These are phyloP conservation scores for Nicotiana tomentosiformis DNA, from an alignment of 257 asterid species.

Conservation along the genomic window DNA sequence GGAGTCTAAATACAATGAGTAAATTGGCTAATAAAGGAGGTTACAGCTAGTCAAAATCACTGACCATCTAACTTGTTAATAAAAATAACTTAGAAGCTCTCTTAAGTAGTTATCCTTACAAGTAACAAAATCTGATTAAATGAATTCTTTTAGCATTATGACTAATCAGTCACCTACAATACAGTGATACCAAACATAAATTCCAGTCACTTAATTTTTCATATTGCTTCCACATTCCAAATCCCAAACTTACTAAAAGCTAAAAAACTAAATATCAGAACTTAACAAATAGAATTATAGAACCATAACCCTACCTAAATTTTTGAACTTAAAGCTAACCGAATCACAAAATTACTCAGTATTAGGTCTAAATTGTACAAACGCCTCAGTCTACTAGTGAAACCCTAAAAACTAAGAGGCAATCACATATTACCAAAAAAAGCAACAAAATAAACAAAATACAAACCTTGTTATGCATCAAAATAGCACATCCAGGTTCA, in stretches of 20 bases:
- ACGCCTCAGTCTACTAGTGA: too few species aligned
- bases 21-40: not conserved
- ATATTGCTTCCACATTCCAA: not conserved
- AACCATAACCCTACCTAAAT: not conserved
- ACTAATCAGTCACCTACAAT: not conserved
- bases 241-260: not conserved
- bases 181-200: not conserved
- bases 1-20: not conserved
- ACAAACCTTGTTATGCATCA: conserved; percentile 83
- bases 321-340: not conserved
- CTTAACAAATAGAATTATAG: not conserved
- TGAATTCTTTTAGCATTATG: not conserved
- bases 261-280: not conserved
- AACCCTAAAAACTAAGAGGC: not conserved
- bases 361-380: not conserved
- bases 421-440: not conserved
- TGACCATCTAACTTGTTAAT: not conserved
- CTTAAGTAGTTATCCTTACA: not conserved
- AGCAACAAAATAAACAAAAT: not conserved
- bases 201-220: not conserved
- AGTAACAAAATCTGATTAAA: not conserved
- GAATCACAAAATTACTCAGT: not conserved
- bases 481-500: conserved; percentile 92
- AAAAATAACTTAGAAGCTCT: not conserved
- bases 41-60: not conserved